Percentiles rank a stretch among this genome's conserved stretches.
Evolutionary conservation across 2,329 filamentous ascomycete genomes (phyloP).

Genomic region (Fusarium continuum): DNA sequence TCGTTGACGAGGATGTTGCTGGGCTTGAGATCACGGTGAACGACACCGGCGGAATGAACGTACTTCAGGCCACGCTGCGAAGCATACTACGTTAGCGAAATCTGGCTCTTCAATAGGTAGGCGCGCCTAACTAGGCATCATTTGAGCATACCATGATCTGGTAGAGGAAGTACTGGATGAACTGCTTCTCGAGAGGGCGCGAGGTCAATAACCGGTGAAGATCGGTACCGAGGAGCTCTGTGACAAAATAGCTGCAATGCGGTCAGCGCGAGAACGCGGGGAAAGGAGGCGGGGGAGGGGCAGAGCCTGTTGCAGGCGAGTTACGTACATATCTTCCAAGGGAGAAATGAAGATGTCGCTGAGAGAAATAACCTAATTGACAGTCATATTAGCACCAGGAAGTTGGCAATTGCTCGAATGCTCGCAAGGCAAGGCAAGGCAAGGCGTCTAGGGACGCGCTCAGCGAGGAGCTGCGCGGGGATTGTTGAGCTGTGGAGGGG

Average conservation of each 20-base stretch:
- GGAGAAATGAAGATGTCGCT: slow-evolving; percentile 99
- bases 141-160: slow-evolving; percentile 84
- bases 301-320: slow-evolving; percentile 16
- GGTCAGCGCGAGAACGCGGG: slow-evolving; percentile 29
- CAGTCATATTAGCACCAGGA: slow-evolving; percentile 15
- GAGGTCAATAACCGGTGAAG: slow-evolving; percentile 95
- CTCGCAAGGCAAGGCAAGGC: slow-evolving; percentile 37
- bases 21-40: slow-evolving; percentile 96
- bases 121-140: background rate
- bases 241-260: slow-evolving; percentile 86
- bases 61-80: slow-evolving; percentile 94
- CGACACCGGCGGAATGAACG: slow-evolving; percentile 96
- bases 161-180: slow-evolving; percentile 99
- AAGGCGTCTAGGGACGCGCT: background rate
- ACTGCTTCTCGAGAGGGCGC: slow-evolving; percentile 96
- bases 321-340: slow-evolving; percentile 90
- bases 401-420: slow-evolving; percentile 12
- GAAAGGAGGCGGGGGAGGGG: slow-evolving; percentile 14
- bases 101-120: background rate
- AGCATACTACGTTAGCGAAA: slow-evolving; percentile 18
- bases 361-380: slow-evolving; percentile 85
- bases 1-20: slow-evolving; percentile 99
- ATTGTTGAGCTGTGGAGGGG: slow-evolving; percentile 10
- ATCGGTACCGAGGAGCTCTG: slow-evolving; percentile 95
- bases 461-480: background rate